Evolutionary conservation across 2,329 filamentous ascomycete species (phyloP).

Genomic region (Lachnellula subtilissima): DNA sequence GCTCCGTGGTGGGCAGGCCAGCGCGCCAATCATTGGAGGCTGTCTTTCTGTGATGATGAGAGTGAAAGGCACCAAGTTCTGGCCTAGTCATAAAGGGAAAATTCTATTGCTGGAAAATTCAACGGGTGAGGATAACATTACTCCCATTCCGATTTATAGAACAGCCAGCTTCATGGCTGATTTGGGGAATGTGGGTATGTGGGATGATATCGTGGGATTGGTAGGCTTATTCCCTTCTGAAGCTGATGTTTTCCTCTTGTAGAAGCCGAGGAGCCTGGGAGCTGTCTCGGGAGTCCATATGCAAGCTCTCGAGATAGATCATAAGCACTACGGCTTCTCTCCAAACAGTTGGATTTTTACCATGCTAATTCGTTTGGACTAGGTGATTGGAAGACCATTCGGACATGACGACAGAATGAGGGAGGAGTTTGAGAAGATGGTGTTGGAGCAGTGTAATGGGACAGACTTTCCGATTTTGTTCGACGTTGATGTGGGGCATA

Average conservation of each 20-base stretch:
- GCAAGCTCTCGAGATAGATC: no score
- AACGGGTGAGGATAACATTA: not conserved
- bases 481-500: conserved; percentile 19
- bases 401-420: conserved; percentile 8
- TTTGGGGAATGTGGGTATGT: conserved; percentile 13
- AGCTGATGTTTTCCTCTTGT: no score
- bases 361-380: no score
- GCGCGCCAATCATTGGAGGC: conserved; percentile 4
- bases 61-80: conserved; percentile 7
- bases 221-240: not conserved
- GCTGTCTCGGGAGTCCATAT: no score
- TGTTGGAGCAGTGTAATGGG: conserved; percentile 7
- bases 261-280: no score
- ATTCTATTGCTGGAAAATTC: conserved; percentile 9
- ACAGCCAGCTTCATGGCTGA: conserved; percentile 7
- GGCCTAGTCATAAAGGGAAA: conserved; percentile 2
- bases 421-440: conserved; percentile 3
- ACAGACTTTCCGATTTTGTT: conserved; percentile 11
- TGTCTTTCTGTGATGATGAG: not conserved
- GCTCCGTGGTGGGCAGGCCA: conserved; percentile 1
- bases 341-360: no score
- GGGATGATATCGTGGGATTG: conserved; percentile 13
- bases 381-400: conserved; percentile 10
- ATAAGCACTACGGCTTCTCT: no score
- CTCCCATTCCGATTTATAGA: conserved; percentile 2